A percentile compares a stretch with the other conserved stretches of the same genome.
These are phyloP conservation scores for Fusarium palustre DNA, from an alignment of 2,329 filamentous ascomycete genomes.

Conservation along the genomic window DNA sequence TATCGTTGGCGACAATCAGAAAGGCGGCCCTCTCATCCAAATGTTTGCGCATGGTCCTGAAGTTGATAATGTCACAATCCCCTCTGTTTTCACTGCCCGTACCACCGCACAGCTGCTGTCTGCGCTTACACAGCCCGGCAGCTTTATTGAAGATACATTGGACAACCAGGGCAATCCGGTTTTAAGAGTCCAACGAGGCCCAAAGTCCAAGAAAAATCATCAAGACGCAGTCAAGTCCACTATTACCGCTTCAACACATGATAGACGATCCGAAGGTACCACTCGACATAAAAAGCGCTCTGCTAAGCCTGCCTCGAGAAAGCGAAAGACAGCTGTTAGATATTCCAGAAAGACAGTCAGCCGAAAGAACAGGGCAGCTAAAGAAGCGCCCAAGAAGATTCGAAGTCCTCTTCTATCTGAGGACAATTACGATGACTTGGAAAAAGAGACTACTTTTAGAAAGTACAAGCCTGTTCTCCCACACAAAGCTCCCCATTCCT, in stretches of 20 bases:
- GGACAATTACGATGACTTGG: conserved; percentile 27
- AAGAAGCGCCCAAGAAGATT: conserved; percentile 19
- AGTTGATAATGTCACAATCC: conserved; percentile 93
- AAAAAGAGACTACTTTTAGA: neutral
- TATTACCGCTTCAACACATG: conserved; percentile 19
- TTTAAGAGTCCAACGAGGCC: conserved; percentile 64
- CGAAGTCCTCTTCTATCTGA: conserved; percentile 35
- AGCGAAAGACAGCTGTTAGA: conserved; percentile 23
- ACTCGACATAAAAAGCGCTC: conserved; percentile 16
- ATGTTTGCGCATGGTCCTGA: conserved; percentile 97
- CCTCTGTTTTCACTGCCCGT: conserved; percentile 92
- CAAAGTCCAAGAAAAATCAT: conserved; percentile 47
- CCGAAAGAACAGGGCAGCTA: conserved; percentile 17
- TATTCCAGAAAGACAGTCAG: conserved; percentile 14
- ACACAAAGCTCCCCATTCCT: conserved; percentile 11
- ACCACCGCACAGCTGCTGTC: conserved; percentile 94
- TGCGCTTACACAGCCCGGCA: conserved; percentile 81
- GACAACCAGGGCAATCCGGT: conserved; percentile 70
- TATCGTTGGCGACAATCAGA: conserved; percentile 93
- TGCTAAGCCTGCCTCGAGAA: conserved; percentile 12
- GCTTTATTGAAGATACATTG: conserved; percentile 69
- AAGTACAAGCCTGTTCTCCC: conserved; percentile 22
- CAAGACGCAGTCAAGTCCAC: conserved; percentile 21
- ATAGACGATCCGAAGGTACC: conserved; percentile 27
- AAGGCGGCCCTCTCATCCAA: conserved; percentile 88